phyloP scores from a whole-genome alignment of 768 basidiomycete species.

The Postia placenta region DNA sequence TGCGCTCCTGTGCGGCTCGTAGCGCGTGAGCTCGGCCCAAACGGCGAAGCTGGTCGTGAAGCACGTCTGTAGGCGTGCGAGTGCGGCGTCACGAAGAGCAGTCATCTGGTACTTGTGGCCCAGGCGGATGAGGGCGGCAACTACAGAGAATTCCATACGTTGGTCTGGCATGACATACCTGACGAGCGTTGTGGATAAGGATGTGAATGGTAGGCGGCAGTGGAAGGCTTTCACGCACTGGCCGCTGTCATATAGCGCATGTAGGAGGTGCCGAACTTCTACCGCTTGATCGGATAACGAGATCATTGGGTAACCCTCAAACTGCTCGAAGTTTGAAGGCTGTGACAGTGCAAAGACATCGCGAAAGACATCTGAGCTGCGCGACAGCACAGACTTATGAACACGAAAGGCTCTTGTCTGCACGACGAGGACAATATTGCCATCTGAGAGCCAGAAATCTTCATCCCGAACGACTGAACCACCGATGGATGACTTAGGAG shows the following conservation, averaged over 20 bases:
- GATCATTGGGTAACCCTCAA: constrained; percentile 10
- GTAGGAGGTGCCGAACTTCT: constrained; percentile 5
- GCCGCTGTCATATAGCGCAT: constrained; percentile 3
- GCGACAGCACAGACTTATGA: constrained; percentile 9
- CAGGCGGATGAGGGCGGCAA: constrained; percentile 16
- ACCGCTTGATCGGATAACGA: constrained; percentile 6
- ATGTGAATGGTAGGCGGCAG: neutral
- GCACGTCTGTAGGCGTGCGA: constrained; percentile 14
- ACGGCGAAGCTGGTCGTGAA: constrained; percentile 1
- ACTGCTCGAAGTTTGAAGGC: neutral
- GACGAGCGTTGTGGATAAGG: neutral
- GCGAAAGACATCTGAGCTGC: constrained; percentile 10
- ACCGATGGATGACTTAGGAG: no score
- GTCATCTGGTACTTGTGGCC: constrained; percentile 19
- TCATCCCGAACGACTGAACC: neutral
- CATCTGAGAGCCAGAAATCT: constrained; percentile 55
- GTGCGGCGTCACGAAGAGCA: constrained; percentile 10
- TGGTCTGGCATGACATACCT: constrained; percentile 8
- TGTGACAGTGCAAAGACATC: constrained; percentile 9
- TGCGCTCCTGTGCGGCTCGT: neutral
- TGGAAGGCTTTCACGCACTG: neutral
- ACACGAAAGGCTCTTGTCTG: constrained; percentile 9
- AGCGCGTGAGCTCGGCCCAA: neutral
- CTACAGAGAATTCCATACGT: constrained; percentile 12
- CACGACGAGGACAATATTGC: constrained; percentile 59